Conservation (phyloP, 2,329 filamentous ascomycete species). For the Macrophomina phaseolina region DNA sequence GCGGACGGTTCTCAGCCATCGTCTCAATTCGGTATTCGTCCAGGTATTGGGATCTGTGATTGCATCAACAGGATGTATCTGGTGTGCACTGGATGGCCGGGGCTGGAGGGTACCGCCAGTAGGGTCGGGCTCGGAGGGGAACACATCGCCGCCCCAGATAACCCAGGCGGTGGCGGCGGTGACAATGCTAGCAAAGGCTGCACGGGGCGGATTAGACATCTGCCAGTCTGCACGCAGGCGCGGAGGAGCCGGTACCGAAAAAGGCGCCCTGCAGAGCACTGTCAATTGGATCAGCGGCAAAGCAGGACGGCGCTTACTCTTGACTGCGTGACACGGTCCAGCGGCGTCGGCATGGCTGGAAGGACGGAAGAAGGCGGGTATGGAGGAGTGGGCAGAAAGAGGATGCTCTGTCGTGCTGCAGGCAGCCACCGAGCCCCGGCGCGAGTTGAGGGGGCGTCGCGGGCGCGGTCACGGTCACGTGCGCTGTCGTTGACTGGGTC, state of each 20-base stretch:
- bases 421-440: neutral
- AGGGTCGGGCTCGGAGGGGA: slow-evolving; percentile 77
- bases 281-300: slow-evolving; percentile 29
- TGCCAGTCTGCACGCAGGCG: neutral
- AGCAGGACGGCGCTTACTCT: slow-evolving; percentile 41
- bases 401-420: neutral
- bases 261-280: slow-evolving; percentile 42
- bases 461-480: neutral
- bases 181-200: slow-evolving; percentile 75
- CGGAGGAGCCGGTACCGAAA: slow-evolving; percentile 32
- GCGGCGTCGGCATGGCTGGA: slow-evolving; percentile 53
- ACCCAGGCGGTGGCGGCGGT: slow-evolving; percentile 81
- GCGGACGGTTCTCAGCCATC: slow-evolving; percentile 82
- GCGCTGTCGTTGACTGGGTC: neutral
- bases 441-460: neutral
- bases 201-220: neutral
- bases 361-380: neutral
- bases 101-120: slow-evolving; percentile 66
- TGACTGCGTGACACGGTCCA: slow-evolving; percentile 55
- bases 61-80: neutral
- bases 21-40: slow-evolving; percentile 78
- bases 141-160: slow-evolving; percentile 80
- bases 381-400: neutral
- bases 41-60: slow-evolving; percentile 68
- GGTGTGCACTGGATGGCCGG: slow-evolving; percentile 19